Percentiles rank a stretch among this genome's conserved stretches.
Evolutionary conservation across 2,329 filamentous ascomycete species (phyloP).

Genomic region (Ciborinia camelliae): DNA sequence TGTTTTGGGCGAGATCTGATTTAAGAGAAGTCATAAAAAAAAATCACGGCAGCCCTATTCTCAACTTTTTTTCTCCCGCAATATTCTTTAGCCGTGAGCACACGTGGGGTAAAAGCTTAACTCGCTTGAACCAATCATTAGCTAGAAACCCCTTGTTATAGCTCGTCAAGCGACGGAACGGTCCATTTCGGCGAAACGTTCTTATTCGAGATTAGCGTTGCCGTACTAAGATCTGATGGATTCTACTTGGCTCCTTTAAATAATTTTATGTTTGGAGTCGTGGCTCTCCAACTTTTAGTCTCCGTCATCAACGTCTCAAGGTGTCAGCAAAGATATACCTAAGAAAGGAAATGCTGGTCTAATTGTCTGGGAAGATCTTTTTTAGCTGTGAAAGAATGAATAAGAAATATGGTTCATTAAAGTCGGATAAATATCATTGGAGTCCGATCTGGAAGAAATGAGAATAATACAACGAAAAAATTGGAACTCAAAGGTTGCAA

Average conservation of each 20-base stretch:
- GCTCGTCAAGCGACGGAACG: neutral
- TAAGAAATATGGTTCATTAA: neutral
- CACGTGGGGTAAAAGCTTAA: neutral
- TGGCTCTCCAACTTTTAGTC: neutral
- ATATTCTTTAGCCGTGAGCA: conserved; percentile 15
- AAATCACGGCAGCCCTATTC: neutral
- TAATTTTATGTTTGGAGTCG: neutral
- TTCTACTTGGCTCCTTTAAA: neutral
- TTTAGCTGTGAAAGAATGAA: neutral
- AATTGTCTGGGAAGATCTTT: neutral
- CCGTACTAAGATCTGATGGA: neutral
- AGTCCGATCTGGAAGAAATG: neutral
- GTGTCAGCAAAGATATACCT: neutral
- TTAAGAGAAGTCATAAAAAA: no score
- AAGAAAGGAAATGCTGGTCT: neutral
- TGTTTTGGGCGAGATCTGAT: neutral
- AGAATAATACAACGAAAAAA: neutral
- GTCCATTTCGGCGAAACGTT: neutral
- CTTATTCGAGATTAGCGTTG: neutral
- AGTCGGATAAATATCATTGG: neutral
- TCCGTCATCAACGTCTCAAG: neutral
- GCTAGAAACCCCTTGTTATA: neutral
- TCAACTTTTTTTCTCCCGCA: neutral
- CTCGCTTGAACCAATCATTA: conserved; percentile 12
- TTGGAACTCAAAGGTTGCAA: neutral